A percentile compares a stretch with the other conserved stretches of the same genome.
phyloP scores from a whole-genome alignment of 2,329 filamentous ascomycete genomes.

The Colletotrichum shisoi region DNA sequence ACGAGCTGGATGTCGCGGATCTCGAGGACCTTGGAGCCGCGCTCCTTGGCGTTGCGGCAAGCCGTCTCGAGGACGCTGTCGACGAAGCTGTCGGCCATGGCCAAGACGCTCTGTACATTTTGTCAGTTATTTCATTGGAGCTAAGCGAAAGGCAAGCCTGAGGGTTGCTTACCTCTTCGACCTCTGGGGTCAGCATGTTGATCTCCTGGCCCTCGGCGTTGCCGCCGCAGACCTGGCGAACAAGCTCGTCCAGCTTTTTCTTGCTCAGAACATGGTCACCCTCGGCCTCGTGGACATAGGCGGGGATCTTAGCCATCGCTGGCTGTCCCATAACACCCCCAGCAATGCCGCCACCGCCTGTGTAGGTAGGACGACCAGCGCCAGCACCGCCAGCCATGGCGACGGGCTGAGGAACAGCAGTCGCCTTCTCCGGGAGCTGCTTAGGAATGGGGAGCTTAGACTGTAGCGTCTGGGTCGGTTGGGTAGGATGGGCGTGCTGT shows the following conservation, averaged over 20 bases:
- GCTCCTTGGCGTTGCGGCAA: slow-evolving; percentile 91
- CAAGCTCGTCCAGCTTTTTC: slow-evolving; percentile 95
- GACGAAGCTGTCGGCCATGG: slow-evolving; percentile 91
- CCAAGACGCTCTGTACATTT: slow-evolving; percentile 74
- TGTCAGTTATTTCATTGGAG: slow-evolving; percentile 25
- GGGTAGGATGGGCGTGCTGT: slow-evolving; percentile 61
- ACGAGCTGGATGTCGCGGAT: slow-evolving; percentile 85
- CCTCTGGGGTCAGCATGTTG: slow-evolving; percentile 85
- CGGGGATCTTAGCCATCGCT: slow-evolving; percentile 79
- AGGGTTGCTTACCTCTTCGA: slow-evolving; percentile 80
- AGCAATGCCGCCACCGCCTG: slow-evolving; percentile 76
- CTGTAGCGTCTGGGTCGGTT: slow-evolving; percentile 53
- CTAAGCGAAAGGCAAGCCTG: background rate
- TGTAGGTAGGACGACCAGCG: slow-evolving; percentile 80
- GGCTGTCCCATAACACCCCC: slow-evolving; percentile 89
- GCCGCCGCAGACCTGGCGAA: slow-evolving; percentile 89
- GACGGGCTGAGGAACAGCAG: slow-evolving; percentile 76
- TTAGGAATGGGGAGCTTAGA: slow-evolving; percentile 84
- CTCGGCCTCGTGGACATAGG: slow-evolving; percentile 88
- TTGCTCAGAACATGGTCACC: slow-evolving; percentile 94
- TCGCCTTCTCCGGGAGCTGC: slow-evolving; percentile 72
- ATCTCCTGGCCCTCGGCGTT: slow-evolving; percentile 75
- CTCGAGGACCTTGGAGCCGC: slow-evolving; percentile 88
- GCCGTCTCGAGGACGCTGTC: slow-evolving; percentile 88
- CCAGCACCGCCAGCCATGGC: slow-evolving; percentile 68